Evolutionary conservation across 2,329 filamentous ascomycete genomes (phyloP).

Genomic region (Talaromyces sp.): DNA sequence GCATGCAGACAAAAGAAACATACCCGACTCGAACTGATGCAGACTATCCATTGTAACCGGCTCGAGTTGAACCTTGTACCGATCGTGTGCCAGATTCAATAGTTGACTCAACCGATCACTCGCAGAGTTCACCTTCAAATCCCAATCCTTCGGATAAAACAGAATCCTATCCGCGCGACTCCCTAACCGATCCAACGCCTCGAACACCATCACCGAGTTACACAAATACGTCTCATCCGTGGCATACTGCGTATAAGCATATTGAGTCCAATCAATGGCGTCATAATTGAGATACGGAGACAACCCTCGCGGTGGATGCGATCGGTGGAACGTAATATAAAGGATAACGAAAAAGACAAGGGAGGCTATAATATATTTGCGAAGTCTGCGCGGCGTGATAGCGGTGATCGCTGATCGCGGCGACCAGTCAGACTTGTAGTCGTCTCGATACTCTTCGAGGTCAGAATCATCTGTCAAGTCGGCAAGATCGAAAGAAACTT

Average conservation of each 20-base stretch:
- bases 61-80: slow-evolving; percentile 50
- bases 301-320: slow-evolving; percentile 11
- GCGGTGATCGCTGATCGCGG: slow-evolving; percentile 1
- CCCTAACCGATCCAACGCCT: slow-evolving; percentile 37
- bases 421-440: slow-evolving; percentile 16
- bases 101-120: slow-evolving; percentile 43
- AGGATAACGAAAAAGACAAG: slow-evolving; percentile 16
- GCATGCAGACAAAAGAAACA: not conserved
- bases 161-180: slow-evolving; percentile 40
- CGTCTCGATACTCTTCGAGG: slow-evolving; percentile 15
- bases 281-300: slow-evolving; percentile 19
- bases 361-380: slow-evolving; percentile 16
- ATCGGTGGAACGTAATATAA: slow-evolving; percentile 14
- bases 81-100: slow-evolving; percentile 46
- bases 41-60: slow-evolving; percentile 33
- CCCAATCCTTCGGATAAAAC: slow-evolving; percentile 43
- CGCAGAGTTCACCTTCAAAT: slow-evolving; percentile 29
- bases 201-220: slow-evolving; percentile 43
- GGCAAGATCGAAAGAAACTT: slow-evolving; percentile 17
- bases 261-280: slow-evolving; percentile 39
- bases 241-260: slow-evolving; percentile 44
- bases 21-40: slow-evolving; percentile 3
- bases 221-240: slow-evolving; percentile 42
- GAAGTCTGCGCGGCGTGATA: slow-evolving; percentile 12
- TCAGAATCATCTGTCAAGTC: slow-evolving; percentile 19